Evolutionary conservation across 106 monocot genomes (phyloP), one percentile per base, ranked within the genome.

Genomic region (Acanthochlamys bracteata): DNA sequence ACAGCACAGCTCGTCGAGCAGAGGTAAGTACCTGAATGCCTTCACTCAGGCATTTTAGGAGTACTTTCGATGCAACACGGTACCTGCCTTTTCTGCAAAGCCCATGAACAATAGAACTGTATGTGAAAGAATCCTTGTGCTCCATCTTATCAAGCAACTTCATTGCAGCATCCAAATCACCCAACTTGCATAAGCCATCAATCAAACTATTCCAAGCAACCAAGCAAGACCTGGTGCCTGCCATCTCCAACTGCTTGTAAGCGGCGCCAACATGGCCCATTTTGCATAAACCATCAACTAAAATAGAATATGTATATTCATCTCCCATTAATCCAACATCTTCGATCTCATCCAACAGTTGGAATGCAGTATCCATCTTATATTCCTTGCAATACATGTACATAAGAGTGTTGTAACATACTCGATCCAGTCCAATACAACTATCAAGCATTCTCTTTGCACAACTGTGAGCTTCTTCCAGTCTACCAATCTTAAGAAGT

Each of bases 201-300:
- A 98, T 78, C 20, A 98, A 66, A 64, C 76, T 74, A 75, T 98
- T 98, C 19, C 66, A 92, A 52, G 85, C 85, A 56, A 92, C 88
- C 69, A 85, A 74, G 52, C 43, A 43, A 8, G 43, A 43, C 13
- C 77, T 86, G 25, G 74, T 57, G 20, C 52, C 60, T 20, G 76
- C 76, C 24, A 46, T 42, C 11, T 72, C 57, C 59, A 98, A 21
- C 21, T 85, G 71, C 53, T 68, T 76, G 25, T 70, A 20, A 9
- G 91, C 88, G 62, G 68, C 79, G 72, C 72, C 63, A 46, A 89
- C 2, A 8, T 64, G 43, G 12, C 92, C 88, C 42, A 61, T 69
- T 76, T 79, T 85, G 42, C 85, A 98, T 43, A 92, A 71, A 12
- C 80, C 88, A 69, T 92, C 77, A n/a, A 89, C 77, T 43, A 92